Base-by-base conservation (phyloP, 257 asterid genomes). In the Solanum pimpinellifolium region DNA sequence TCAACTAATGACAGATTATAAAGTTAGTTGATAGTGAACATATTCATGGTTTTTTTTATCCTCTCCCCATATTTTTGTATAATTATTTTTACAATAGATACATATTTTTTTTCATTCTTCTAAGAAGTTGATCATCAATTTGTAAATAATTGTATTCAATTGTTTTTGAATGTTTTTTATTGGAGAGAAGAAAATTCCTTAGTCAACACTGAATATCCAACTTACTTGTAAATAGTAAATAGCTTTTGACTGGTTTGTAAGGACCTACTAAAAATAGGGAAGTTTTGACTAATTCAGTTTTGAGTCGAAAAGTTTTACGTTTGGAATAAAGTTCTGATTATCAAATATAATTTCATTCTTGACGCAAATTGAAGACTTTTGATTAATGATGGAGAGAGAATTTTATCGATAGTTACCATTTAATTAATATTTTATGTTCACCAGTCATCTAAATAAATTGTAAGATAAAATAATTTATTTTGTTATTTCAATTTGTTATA, bases 1-100 rank as follows among this genome's bases (percentile, higher is more conserved):
- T 52, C 75, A 81, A 49, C 65, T 52, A 75, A 47, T 86, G 84
- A 72, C 59, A 86, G 65, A 70, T 31, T 31, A 81, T 81, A 81
- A 46, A 49, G 52, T 49, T 31, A 49, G 47, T 49, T 81, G 85
- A 81, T 52, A 81, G 70, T 18, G 66, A 81, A 49, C 31, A 49
- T 81, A 29, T 52, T 31, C 42, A 81, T 80, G 68, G 0, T 29
- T 80, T 39, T 77, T 10, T 2, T 2, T 1, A 8, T 9, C 11
- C 23, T n/a, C 25, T 16, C 69, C 3, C 44, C 41, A 49, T 49
- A 29, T 31, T 81, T 81, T 81, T 18, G 21, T 18, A 31, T 49
- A 2, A 49, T 49, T 27, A 9, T 44, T n/a, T 16, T 47, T 25
- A 15, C 25, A 47, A 10, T 80, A 80, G 85, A 44, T 80, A 47